phyloP scores from a whole-genome alignment of 345 rosid genomes.

The Boechera stricta region DNA sequence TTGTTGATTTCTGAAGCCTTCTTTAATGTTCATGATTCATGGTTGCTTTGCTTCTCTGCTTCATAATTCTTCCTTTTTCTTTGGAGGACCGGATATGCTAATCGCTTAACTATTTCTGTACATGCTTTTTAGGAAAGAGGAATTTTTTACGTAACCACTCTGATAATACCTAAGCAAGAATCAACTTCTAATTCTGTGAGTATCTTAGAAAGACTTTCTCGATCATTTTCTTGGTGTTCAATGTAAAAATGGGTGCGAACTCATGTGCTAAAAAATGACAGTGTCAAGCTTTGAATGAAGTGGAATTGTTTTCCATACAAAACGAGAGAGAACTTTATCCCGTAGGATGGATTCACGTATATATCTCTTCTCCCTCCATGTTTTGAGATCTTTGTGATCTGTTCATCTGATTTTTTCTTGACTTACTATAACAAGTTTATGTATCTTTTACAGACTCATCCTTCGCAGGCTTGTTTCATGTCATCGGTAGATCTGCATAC shows the following conservation, averaged over 20 bases:
- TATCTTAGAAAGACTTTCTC: slow-evolving; percentile 36
- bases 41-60: slow-evolving; percentile 10
- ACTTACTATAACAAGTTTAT: background rate
- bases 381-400: slow-evolving; percentile 2
- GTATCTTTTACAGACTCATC: slow-evolving; percentile 76
- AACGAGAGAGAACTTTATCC: slow-evolving; percentile 73
- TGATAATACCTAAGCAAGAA: slow-evolving; percentile 93
- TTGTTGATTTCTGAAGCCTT: background rate
- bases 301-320: slow-evolving; percentile 83
- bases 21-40: slow-evolving; percentile 2
- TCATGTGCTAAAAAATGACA: slow-evolving; percentile 35
- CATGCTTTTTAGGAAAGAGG: slow-evolving; percentile 58
- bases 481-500: slow-evolving; percentile 93
- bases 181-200: slow-evolving; percentile 86
- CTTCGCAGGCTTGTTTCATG: slow-evolving; percentile 94
- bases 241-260: slow-evolving; percentile 31
- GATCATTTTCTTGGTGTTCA: slow-evolving; percentile 24
- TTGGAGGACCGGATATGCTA: slow-evolving; percentile 2
- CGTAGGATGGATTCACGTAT: slow-evolving; percentile 93
- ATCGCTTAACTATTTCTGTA: background rate
- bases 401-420: slow-evolving; percentile 2
- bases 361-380: slow-evolving; percentile 31
- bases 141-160: slow-evolving; percentile 78
- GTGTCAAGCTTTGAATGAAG: slow-evolving; percentile 87
- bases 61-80: background rate